Percentiles rank a stretch among this genome's conserved stretches.
Evolutionary conservation across 169 alveolate genomes (phyloP).

Genomic region (Cryptosporidium tyzzeri): DNA sequence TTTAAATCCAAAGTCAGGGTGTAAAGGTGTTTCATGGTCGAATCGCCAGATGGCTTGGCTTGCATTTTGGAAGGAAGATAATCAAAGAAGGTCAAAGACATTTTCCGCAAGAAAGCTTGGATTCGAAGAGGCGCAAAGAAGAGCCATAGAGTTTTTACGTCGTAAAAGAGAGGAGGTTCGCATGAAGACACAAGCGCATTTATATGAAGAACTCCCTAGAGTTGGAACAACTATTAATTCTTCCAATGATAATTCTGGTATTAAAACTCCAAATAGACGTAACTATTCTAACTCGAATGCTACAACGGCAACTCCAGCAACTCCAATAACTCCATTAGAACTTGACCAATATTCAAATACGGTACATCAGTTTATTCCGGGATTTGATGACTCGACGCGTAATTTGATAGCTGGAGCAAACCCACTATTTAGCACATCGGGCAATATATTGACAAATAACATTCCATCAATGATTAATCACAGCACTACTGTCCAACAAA

Average conservation of each 20-base stretch:
- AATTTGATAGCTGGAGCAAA: slow-evolving; percentile 37
- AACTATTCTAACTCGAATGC: slow-evolving; percentile 29
- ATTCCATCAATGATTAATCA: slow-evolving; percentile 29
- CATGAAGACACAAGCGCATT: slow-evolving; percentile 74
- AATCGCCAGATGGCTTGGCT: slow-evolving; percentile 77
- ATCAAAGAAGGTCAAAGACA: slow-evolving; percentile 67
- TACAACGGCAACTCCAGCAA: slow-evolving; percentile 65
- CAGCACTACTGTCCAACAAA: slow-evolving; percentile 10
- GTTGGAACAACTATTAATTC: slow-evolving; percentile 45
- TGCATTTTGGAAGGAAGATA: slow-evolving; percentile 76
- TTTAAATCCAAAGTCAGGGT: slow-evolving; percentile 70
- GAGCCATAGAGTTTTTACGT: slow-evolving; percentile 73
- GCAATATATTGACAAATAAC: slow-evolving; percentile 39
- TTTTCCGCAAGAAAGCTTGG: slow-evolving; percentile 73
- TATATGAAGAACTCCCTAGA: slow-evolving; percentile 75
- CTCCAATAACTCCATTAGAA: slow-evolving; percentile 69
- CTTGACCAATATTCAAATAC: slow-evolving; percentile 28
- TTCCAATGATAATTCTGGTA: neutral
- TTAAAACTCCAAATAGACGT: slow-evolving; percentile 52
- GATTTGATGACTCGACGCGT: slow-evolving; percentile 54
- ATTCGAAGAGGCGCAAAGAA: slow-evolving; percentile 73
- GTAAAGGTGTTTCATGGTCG: slow-evolving; percentile 76
- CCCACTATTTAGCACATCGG: slow-evolving; percentile 39
- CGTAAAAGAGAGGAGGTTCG: slow-evolving; percentile 69
- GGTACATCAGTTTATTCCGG: slow-evolving; percentile 36